A percentile compares a stretch with the other conserved stretches of the same genome.
Evolutionary conservation across 345 rosid species (phyloP).

Genomic region (Brassica incana): DNA sequence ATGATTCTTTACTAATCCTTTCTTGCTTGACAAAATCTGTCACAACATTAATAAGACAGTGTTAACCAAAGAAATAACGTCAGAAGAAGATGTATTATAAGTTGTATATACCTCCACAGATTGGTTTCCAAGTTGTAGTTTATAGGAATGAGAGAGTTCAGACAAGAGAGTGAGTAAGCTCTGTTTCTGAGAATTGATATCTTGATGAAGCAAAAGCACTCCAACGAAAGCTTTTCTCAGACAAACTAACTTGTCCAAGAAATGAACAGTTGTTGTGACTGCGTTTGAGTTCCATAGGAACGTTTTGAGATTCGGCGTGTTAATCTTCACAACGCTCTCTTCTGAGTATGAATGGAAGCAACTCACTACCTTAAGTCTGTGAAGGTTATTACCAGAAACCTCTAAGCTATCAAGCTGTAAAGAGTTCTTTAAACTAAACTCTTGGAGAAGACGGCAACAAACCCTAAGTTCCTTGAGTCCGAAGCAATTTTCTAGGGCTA

Average conservation of each 20-base stretch:
- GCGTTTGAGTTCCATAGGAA: conserved; percentile 62
- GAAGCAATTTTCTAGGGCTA: conserved; percentile 55
- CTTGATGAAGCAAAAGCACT: conserved; percentile 43
- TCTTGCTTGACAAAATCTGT: conserved; percentile 63
- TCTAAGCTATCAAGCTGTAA: conserved; percentile 56
- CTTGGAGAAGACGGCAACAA: conserved; percentile 56
- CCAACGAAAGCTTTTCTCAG: conserved; percentile 56
- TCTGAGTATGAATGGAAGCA: conserved; percentile 56
- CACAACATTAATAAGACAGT: conserved; percentile 4
- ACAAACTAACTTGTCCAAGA: conserved; percentile 49
- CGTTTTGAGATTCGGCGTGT: conserved; percentile 47
- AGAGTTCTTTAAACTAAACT: conserved; percentile 56
- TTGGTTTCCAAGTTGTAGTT: conserved; percentile 56
- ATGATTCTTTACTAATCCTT: conserved; percentile 29
- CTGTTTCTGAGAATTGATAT: conserved; percentile 41
- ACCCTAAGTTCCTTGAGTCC: conserved; percentile 64
- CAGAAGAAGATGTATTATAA: neutral
- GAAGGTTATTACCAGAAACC: conserved; percentile 45
- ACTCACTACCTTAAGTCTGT: conserved; percentile 51
- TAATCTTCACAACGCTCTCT: conserved; percentile 54
- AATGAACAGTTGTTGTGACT: conserved; percentile 38
- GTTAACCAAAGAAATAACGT: neutral
- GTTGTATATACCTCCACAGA: conserved; percentile 59
- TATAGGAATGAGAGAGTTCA: conserved; percentile 46
- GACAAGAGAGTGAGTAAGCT: conserved; percentile 56